These are phyloP conservation scores for Sporisorium scitamineum DNA, from an alignment of 1,284 basidiomycete genomes.

Conservation along the genomic window DNA sequence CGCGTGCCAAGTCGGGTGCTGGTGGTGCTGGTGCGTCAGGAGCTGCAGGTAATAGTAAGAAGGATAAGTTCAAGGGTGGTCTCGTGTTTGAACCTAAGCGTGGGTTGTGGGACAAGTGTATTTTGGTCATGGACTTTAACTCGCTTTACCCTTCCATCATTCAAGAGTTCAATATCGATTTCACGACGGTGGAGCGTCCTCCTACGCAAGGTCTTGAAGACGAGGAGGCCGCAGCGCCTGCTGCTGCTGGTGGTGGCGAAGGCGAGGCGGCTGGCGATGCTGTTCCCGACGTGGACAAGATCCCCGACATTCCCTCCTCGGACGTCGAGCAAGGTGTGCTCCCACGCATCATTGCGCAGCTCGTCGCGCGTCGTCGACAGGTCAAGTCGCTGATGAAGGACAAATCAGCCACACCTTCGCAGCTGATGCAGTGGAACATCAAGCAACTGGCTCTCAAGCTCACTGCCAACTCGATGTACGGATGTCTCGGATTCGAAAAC, in stretches of 20 bases:
- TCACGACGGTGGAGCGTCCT: conserved; percentile 87
- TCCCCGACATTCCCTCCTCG: conserved; percentile 85
- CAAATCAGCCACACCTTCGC: conserved; percentile 79
- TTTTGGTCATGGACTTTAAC: conserved; percentile 99
- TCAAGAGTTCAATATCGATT: conserved; percentile 99
- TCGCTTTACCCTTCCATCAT: conserved; percentile 99
- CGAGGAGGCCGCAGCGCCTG: conserved; percentile 10
- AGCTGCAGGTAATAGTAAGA: conserved; percentile 76
- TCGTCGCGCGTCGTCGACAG: conserved; percentile 87
- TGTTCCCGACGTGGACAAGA: conserved; percentile 73
- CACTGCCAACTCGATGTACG: conserved; percentile 99
- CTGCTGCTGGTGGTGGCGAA: conserved; percentile 5
- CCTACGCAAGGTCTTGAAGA: conserved; percentile 72
- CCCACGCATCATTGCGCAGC: conserved; percentile 92
- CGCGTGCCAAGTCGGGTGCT: conserved; percentile 34
- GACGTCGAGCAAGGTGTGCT: conserved; percentile 86
- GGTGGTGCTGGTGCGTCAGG: conserved; percentile 31
- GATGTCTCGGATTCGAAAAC: conserved; percentile 97
- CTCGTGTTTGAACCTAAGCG: conserved; percentile 97
- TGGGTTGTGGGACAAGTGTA: conserved; percentile 95
- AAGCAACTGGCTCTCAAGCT: conserved; percentile 97
- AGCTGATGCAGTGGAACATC: conserved; percentile 91
- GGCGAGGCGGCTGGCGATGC: conserved; percentile 25
- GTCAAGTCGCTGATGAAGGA: conserved; percentile 98
- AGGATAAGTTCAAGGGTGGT: conserved; percentile 98